Evolutionary conservation across 768 basidiomycete species (phyloP), one percentile per base, ranked within the genome.

Genomic region (Lactifluus subvellereus): DNA sequence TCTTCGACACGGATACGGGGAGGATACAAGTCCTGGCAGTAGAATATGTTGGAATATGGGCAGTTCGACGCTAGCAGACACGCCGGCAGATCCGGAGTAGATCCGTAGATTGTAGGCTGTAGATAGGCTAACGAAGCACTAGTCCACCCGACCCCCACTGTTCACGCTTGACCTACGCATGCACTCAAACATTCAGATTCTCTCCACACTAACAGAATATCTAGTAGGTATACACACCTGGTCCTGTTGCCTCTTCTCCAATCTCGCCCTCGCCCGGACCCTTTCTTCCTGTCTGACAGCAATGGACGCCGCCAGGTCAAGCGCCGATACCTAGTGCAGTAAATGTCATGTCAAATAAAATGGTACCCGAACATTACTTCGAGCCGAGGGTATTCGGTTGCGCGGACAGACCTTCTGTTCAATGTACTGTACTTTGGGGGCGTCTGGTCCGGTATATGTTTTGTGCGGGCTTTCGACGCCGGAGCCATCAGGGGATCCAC

Each of bases 371-470:
- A 54, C 49, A 60, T 54, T 42, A 22, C 52, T 48, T 64, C 11
- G 58, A 60, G 11, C 62, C 62, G 58, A 51, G 13, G 53, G 33
- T 60, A 60, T 55, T 64, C 62, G 62, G 62, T 40, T 64, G 58
- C 62, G 42, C 48, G 11, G 51, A 33, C 50, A 38, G 52, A 14
- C 54, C 45, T 50, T 55, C 52, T 50, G 54, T 47, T 50, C 52
- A 32, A 38, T 52, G 43, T 51, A 43, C 42, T 40, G 27, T 27
- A 45, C n/a, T 13, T 38, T 45, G 56, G 56, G 32, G 32, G 47
- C 27, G 33, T 47, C 45, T 53, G 43, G 33, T 37, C 51, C 45
- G 51, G n/a, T 9, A 35, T 53, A 48, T 58, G 51, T 63, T 63
- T 63, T 57, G 62, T 32, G 22, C 22, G 50, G 50, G 42, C 43